These are phyloP conservation scores for Alternaria longipes DNA, from an alignment of 2,329 filamentous ascomycete genomes.

Conservation along the genomic window DNA sequence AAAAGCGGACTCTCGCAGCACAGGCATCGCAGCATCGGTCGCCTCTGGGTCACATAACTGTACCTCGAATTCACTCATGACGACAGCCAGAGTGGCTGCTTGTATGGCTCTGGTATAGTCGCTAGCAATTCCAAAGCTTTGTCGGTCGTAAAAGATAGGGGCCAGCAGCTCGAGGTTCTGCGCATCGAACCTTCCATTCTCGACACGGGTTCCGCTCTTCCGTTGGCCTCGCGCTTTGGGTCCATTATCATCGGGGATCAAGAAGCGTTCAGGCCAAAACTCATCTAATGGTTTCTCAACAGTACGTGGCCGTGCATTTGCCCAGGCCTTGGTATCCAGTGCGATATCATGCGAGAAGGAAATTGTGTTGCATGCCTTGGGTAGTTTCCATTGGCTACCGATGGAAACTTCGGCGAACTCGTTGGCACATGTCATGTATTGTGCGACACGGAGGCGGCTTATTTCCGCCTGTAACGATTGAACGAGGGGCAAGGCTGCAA, in stretches of 20 bases:
- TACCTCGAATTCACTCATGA: constrained; percentile 39
- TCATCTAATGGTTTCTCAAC: constrained; percentile 33
- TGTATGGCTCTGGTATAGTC: constrained; percentile 31
- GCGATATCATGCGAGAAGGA: constrained; percentile 38
- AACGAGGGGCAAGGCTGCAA: constrained; percentile 30
- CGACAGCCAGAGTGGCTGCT: constrained; percentile 32
- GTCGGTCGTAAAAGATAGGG: constrained; percentile 15
- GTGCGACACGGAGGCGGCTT: constrained; percentile 31
- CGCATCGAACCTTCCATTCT: constrained; percentile 23
- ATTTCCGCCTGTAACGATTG: constrained; percentile 40
- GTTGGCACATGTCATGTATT: constrained; percentile 19
- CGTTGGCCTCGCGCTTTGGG: neutral
- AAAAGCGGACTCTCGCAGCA: constrained; percentile 26
- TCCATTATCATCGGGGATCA: constrained; percentile 15
- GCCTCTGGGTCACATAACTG: constrained; percentile 35
- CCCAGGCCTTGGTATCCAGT: constrained; percentile 36
- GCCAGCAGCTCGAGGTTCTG: constrained; percentile 27
- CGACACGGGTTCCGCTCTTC: constrained; percentile 3
- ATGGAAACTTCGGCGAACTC: constrained; percentile 25
- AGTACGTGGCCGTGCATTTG: constrained; percentile 24
- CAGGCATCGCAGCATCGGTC: constrained; percentile 30
- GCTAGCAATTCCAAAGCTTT: constrained; percentile 19
- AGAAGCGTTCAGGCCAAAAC: constrained; percentile 43
- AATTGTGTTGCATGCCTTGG: constrained; percentile 24
- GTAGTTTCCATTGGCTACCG: constrained; percentile 33